These are phyloP conservation scores for Diphasiastrum complanatum DNA, from an alignment of 83 land plant species.

Conservation along the genomic window DNA sequence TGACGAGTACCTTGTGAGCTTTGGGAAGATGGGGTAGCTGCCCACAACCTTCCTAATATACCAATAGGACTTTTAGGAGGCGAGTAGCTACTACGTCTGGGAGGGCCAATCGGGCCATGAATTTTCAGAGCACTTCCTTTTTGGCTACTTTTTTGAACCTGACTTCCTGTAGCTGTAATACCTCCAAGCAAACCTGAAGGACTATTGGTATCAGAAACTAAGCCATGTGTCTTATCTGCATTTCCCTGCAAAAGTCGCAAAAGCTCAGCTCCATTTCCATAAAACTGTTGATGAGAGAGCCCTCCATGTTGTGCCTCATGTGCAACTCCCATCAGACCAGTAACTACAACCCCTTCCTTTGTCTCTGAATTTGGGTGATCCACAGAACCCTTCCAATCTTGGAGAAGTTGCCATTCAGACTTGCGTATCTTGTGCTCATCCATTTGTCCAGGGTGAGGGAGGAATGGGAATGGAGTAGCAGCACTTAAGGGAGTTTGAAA, in stretches of 20 bases:
- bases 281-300: slow-evolving; percentile 20
- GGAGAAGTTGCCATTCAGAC: no score
- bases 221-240: neutral
- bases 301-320: no score
- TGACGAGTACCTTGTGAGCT: neutral
- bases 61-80: slow-evolving; percentile 17
- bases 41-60: slow-evolving; percentile 26
- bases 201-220: neutral
- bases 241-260: slow-evolving; percentile 19
- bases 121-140: slow-evolving; percentile 5
- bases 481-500: no score
- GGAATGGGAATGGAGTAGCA: no score
- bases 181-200: neutral
- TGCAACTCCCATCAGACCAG: no score
- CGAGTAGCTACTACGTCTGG: slow-evolving; percentile 9
- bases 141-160: neutral
- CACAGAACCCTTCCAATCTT: no score
- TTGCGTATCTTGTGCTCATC: no score
- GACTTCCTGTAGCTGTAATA: slow-evolving; percentile 1
- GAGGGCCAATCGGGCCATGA: slow-evolving; percentile 35
- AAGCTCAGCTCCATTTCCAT: slow-evolving; percentile 29
- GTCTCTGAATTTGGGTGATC: no score
- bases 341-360: no score
- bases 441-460: no score
- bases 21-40: slow-evolving; percentile 12